phyloP scores from a whole-genome alignment of 805 yeast species.

The Wickerhamiella siamensis region DNA sequence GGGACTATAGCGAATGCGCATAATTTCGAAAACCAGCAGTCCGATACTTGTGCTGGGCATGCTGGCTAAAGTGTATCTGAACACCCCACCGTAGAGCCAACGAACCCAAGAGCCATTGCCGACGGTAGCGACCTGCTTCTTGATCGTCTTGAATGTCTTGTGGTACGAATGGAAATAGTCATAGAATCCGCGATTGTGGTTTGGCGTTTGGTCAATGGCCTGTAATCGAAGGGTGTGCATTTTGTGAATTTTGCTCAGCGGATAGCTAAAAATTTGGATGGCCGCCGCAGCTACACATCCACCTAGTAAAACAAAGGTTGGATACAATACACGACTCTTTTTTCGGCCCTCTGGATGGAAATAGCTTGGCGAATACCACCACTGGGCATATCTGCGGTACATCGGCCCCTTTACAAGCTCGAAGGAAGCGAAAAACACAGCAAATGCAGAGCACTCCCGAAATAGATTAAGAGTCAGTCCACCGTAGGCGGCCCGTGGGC shows the following conservation, averaged over 20 bases:
- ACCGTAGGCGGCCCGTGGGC: slow-evolving; percentile 74
- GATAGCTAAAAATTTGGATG: slow-evolving; percentile 67
- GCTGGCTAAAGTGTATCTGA: slow-evolving; percentile 52
- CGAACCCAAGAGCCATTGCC: slow-evolving; percentile 43
- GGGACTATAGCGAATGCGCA: slow-evolving; percentile 30
- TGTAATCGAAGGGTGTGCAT: slow-evolving; percentile 68
- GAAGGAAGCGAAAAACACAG: slow-evolving; percentile 66
- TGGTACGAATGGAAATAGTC: slow-evolving; percentile 62
- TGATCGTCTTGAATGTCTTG: slow-evolving; percentile 54
- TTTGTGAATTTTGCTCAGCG: slow-evolving; percentile 64
- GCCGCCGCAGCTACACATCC: slow-evolving; percentile 80
- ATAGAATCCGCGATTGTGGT: slow-evolving; percentile 17
- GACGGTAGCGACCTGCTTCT: slow-evolving; percentile 35
- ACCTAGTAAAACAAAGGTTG: slow-evolving; percentile 59
- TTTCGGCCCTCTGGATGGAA: slow-evolving; percentile 20
- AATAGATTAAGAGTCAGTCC: slow-evolving; percentile 67
- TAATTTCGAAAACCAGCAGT: slow-evolving; percentile 65
- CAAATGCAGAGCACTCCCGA: slow-evolving; percentile 74
- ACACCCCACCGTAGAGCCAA: slow-evolving; percentile 69
- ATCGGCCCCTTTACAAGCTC: slow-evolving; percentile 53
- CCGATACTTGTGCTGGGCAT: slow-evolving; percentile 87
- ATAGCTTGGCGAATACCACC: slow-evolving; percentile 20
- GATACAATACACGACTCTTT: slow-evolving; percentile 36
- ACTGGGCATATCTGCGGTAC: slow-evolving; percentile 20
- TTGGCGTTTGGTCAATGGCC: slow-evolving; percentile 52